These are phyloP conservation scores for Quercus gilva DNA, from an alignment of 306 rosid genomes.

Conservation along the genomic window DNA sequence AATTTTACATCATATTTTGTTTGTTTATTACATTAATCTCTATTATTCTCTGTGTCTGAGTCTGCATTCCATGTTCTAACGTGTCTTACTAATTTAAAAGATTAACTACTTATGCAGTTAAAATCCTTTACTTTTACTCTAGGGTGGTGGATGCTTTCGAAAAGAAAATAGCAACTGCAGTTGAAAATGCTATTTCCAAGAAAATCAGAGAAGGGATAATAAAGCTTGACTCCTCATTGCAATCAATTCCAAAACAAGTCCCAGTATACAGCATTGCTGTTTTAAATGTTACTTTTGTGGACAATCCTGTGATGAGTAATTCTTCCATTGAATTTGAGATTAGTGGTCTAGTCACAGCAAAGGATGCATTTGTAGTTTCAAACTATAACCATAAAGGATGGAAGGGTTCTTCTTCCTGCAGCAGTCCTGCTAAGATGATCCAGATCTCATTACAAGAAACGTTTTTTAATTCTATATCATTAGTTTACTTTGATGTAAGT, in stretches of 20 bases:
- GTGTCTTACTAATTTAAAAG: slow-evolving; percentile 1
- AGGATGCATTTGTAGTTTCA: slow-evolving; percentile 26
- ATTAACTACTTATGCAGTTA: slow-evolving; percentile 6
- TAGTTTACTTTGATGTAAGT: slow-evolving; percentile 61
- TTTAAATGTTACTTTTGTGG: slow-evolving; percentile 66
- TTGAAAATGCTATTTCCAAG: slow-evolving; percentile 63
- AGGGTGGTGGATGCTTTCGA: slow-evolving; percentile 65
- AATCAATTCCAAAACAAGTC: slow-evolving; percentile 61
- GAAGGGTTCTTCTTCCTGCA: slow-evolving; percentile 35
- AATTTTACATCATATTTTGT: slow-evolving; percentile 1
- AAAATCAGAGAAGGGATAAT: slow-evolving; percentile 60
- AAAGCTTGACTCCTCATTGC: slow-evolving; percentile 51
- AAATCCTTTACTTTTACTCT: slow-evolving; percentile 23
- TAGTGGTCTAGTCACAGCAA: slow-evolving; percentile 55
- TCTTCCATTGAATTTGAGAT: slow-evolving; percentile 60
- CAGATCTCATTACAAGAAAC: slow-evolving; percentile 70
- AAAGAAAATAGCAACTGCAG: slow-evolving; percentile 55
- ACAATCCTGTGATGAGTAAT: slow-evolving; percentile 53
- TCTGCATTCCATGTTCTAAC: background rate
- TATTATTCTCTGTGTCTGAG: background rate
- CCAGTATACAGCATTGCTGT: slow-evolving; percentile 43
- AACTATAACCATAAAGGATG: slow-evolving; percentile 25
- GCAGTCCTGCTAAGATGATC: slow-evolving; percentile 61
- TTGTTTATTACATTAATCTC: background rate
- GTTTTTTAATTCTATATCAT: slow-evolving; percentile 64